Evolutionary conservation across 225 moss, liverwort and hornwort species (phyloP), one percentile per base, ranked within the genome.

Genomic region (Lunularia cruciata): DNA sequence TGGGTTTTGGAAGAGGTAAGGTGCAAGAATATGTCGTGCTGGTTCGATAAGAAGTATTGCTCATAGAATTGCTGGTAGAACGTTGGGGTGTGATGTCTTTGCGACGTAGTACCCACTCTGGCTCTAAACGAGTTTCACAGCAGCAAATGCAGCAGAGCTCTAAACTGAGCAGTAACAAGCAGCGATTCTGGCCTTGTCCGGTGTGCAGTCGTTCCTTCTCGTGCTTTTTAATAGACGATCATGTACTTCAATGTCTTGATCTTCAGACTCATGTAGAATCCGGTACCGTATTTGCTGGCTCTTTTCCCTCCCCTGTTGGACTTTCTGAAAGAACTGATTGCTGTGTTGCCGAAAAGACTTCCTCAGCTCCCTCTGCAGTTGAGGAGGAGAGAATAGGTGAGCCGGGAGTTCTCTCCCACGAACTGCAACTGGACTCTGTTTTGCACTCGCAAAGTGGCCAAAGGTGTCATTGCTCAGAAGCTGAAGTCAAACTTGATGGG

Each of bases 201-300:
- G 78, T 89, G 65, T 94, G 94, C 78, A 65, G 75, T 48, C 86
- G 89, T 72, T 87, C 87, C 46, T 94, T 91, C 47, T 75, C 91
- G 40, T 75, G 71, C 42, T 83, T 84, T 73, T 68, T 84, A 59
- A 78, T 94, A 10, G 69, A 85, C 28, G 86, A 87, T 19, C 94
- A 94, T 73, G 89, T 85, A 63, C 80, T 83, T 47, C 74, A 83
- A 34, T 94, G 94, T 71, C 78, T 90, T 39, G 85, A 87, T 26
- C 45, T 28, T 18, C 40, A 27, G 3, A 16, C 9, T 28, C 38
- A 18, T 38, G 28, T 27, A 0, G 0, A 23, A 45, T 16, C 27
- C 15, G 22, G 2, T 47, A 30, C 26, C 30, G 20, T n/a, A 36
- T 18, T 57, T 62, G 49, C 53, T 19, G 25, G 25, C 22, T 14